Percentiles rank a stretch among this genome's conserved stretches.
Conservation (phyloP, 805 yeast species). For the Saturnispora zaruensis region DNA sequence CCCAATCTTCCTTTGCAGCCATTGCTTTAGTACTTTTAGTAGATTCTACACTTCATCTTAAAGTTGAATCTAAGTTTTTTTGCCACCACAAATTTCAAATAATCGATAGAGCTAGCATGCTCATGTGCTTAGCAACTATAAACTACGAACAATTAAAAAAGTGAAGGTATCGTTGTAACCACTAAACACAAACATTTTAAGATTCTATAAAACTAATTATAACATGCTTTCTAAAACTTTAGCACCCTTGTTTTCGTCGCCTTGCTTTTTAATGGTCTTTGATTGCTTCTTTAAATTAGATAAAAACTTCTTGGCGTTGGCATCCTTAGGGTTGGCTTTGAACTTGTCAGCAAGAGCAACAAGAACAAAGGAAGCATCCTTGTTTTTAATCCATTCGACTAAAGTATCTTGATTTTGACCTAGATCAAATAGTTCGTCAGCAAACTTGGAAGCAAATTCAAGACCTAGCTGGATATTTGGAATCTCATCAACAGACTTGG, state of each 20-base stretch:
- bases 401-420: constrained; percentile 46
- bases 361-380: constrained; percentile 70
- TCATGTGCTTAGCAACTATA: neutral
- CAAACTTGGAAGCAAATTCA: constrained; percentile 47
- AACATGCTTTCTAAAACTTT: constrained; percentile 36
- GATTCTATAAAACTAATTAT: neutral
- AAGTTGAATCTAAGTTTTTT: neutral
- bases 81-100: constrained; percentile 1
- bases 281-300: constrained; percentile 45
- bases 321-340: constrained; percentile 32
- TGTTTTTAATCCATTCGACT: constrained; percentile 54
- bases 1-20: constrained; percentile 99
- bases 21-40: constrained; percentile 32
- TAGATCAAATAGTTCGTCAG: constrained; percentile 35
- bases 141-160: neutral
- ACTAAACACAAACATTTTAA: neutral
- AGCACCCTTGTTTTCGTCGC: constrained; percentile 54
- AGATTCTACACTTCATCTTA: neutral
- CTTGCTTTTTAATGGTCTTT: constrained; percentile 35
- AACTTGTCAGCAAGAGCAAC: constrained; percentile 71
- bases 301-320: constrained; percentile 36
- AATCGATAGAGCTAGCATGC: neutral
- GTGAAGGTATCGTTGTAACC: too few species aligned
- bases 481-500: constrained; percentile 39
- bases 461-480: constrained; percentile 43